These are phyloP conservation scores for Suillus spraguei DNA, from an alignment of 768 basidiomycete genomes.

Conservation along the genomic window DNA sequence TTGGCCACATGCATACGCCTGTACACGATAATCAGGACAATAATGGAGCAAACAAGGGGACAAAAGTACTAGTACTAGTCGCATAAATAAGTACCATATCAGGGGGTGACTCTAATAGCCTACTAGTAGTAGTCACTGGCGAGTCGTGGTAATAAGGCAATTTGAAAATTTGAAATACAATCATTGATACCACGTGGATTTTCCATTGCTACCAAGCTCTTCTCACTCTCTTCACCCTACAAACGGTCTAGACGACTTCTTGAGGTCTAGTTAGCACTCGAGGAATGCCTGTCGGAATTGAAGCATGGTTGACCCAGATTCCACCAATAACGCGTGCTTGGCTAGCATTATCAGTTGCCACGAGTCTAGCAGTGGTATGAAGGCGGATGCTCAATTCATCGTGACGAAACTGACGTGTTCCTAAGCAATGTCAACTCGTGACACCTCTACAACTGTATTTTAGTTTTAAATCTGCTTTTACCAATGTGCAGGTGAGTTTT, in stretches of 20 bases:
- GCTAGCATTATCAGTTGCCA: slow-evolving; percentile 77
- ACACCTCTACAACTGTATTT: slow-evolving; percentile 93
- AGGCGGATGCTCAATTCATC: neutral
- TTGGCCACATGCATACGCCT: neutral
- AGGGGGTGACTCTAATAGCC: too few relatives aligned
- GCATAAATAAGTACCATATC: neutral
- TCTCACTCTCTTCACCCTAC: neutral
- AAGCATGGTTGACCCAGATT: slow-evolving; percentile 90
- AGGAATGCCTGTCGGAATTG: slow-evolving; percentile 79
- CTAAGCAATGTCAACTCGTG: slow-evolving; percentile 89
- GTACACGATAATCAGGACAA: neutral
- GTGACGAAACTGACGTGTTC: slow-evolving; percentile 13
- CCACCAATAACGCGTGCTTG: slow-evolving; percentile 90
- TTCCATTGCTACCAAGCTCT: neutral
- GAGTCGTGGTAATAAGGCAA: neutral
- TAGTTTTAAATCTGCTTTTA: slow-evolving; percentile 83
- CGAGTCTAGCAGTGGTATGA: slow-evolving; percentile 87
- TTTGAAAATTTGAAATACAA: neutral
- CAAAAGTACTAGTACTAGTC: neutral
- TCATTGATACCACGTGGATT: neutral
- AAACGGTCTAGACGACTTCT: slow-evolving; percentile 4
- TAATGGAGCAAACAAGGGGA: neutral
- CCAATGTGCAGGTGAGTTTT: slow-evolving; percentile 70
- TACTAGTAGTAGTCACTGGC: too few relatives aligned
- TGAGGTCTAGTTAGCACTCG: neutral